Conservation (phyloP, 768 basidiomycete species). For the Psilocybe cyanescens region DNA sequence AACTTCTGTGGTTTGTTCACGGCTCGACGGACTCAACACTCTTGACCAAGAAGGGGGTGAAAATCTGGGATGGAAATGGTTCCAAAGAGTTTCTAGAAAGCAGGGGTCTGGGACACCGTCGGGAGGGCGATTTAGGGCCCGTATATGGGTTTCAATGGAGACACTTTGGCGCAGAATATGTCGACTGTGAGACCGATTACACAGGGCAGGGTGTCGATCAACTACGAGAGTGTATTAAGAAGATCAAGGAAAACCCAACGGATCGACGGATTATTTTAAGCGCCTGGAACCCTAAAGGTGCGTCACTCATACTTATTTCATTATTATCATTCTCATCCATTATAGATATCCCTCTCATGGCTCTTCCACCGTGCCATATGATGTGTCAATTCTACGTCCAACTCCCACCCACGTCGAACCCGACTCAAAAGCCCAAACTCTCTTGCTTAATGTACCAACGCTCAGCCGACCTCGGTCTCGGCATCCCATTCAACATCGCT, state of each 20-base stretch:
- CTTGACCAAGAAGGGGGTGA: conserved; percentile 81
- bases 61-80: conserved; percentile 99
- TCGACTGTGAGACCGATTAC: conserved; percentile 76
- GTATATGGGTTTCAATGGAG: conserved; percentile 99
- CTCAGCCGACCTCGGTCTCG: conserved; percentile 95
- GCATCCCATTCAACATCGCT: conserved; percentile 99
- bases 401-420: conserved; percentile 61
- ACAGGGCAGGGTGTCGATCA: conserved; percentile 90
- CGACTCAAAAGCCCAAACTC: conserved; percentile 65
- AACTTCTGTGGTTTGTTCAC: conserved; percentile 92
- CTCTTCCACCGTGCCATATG: conserved; percentile 97
- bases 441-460: conserved; percentile 98
- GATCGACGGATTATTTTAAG: conserved; percentile 93
- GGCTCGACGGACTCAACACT: conserved; percentile 83
- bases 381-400: conserved; percentile 99
- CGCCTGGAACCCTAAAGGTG: conserved; percentile 98
- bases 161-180: conserved; percentile 88
- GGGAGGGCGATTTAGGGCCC: conserved; percentile 93
- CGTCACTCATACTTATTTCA: conserved; percentile 23
- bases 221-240: conserved; percentile 82
- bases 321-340: background rate
- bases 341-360: conserved; percentile 91
- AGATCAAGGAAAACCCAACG: conserved; percentile 92
- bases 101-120: conserved; percentile 80
- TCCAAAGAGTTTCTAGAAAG: conserved; percentile 84